Percentiles rank a stretch among this genome's conserved stretches.
phyloP scores from a whole-genome alignment of 495 filamentous ascomycete species.

The Monascus purpureus region DNA sequence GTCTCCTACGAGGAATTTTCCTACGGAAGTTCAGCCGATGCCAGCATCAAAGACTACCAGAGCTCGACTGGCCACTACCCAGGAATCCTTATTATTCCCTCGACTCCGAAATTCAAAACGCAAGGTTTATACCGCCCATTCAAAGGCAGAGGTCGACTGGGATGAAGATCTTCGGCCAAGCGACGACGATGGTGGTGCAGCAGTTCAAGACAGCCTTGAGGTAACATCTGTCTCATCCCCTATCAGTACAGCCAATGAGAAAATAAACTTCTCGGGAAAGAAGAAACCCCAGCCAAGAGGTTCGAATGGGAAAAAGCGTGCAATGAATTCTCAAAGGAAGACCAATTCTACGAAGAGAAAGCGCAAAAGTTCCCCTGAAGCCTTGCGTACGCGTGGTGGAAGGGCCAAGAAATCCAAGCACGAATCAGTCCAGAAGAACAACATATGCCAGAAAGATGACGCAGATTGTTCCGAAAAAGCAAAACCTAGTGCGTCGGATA shows the following conservation, averaged over 20 bases:
- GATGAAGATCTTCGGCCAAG: conserved; percentile 21
- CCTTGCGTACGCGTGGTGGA: not conserved
- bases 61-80: conserved; percentile 3
- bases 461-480: no score
- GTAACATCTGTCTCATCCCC: conserved; percentile 8
- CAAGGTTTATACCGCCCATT: conserved; percentile 1
- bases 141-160: conserved; percentile 17
- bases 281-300: not conserved
- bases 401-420: not conserved
- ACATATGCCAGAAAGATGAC: not conserved
- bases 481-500: no score
- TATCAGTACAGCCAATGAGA: not conserved
- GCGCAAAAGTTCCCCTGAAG: not conserved
- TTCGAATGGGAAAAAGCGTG: not conserved
- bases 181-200: conserved; percentile 7
- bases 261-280: not conserved
- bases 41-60: not conserved
- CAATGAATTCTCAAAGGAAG: not conserved
- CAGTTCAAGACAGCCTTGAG: not conserved
- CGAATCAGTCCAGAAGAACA: conserved; percentile 5
- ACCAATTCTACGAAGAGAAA: not conserved
- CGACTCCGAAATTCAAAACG: conserved; percentile 3
- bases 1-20: not conserved
- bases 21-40: not conserved
- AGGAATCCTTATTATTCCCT: conserved; percentile 8